These are phyloP conservation scores for Termitomyces titanicus DNA, from an alignment of 768 basidiomycete species.

Conservation along the genomic window DNA sequence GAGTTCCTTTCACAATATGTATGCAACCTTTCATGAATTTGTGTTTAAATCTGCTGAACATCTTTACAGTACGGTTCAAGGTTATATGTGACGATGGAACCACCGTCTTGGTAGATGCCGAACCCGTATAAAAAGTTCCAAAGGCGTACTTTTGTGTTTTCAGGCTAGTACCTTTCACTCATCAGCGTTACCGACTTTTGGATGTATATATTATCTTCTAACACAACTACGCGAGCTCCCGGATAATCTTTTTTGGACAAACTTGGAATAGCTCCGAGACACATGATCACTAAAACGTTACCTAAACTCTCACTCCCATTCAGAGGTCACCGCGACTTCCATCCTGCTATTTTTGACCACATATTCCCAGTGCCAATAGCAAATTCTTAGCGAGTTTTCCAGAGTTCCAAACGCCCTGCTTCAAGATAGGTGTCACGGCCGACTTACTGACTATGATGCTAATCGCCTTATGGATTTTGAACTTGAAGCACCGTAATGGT, in stretches of 20 bases:
- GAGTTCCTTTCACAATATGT: slow-evolving; percentile 66
- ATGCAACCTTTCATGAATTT: slow-evolving; percentile 20
- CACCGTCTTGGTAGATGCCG: slow-evolving; percentile 39
- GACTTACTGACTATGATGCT: neutral
- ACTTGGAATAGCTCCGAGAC: neutral
- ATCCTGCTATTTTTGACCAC: neutral
- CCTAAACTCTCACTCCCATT: neutral
- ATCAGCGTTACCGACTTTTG: neutral
- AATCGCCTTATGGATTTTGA: neutral
- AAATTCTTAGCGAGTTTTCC: neutral
- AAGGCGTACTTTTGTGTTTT: neutral
- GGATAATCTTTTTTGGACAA: neutral
- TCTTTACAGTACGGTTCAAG: slow-evolving; percentile 55
- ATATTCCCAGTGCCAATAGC: neutral
- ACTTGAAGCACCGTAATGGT: neutral
- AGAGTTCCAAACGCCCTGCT: neutral
- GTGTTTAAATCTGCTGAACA: neutral
- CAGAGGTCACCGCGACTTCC: slow-evolving; percentile 1
- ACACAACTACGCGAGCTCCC: neutral
- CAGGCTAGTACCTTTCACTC: neutral
- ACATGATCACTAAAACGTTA: neutral
- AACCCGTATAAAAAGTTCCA: slow-evolving; percentile 20
- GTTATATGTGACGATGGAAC: slow-evolving; percentile 62
- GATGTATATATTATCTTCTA: neutral
- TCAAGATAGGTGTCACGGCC: neutral